Base-by-base conservation (phyloP, 805 yeast species). In the Sugiyamaella chiloensis region DNA sequence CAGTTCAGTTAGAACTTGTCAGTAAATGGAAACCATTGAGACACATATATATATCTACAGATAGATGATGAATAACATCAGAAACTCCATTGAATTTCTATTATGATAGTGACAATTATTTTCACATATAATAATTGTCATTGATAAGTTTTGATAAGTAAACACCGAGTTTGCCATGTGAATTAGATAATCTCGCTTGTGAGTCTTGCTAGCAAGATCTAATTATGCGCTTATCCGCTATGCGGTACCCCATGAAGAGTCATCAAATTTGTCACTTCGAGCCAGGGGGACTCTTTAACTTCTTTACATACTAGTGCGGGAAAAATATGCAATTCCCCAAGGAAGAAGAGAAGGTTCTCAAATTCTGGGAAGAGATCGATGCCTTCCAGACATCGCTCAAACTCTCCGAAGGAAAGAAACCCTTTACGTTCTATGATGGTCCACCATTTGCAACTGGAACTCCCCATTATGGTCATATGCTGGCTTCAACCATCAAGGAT, bases 391-490 rank as follows among this genome's bases (percentile, higher is more conserved):
- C 86, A 37, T 81, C 95, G 24, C 67, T 88, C 55, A 82, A 90
- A 64, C 74, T 89, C 58, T 86, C 95, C 39, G 77, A 91, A 65
- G 98, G 80, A 47, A 79, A 81, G 57, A 93, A 95, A 29, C 85
- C 83, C 50, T 93, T 90, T 67, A 80, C 96, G 31, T 93, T 93
- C 68, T 93, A 86, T 63, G 99, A 93, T 71, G 99, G 99, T 24
- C 99, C 99, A 6, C 99, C 99, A 59, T 93, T 93, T 69, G 99
- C 99, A 49, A 93, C 99, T 1, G 99, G 99, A 63, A 87, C 97
- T 30, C 99, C 99, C 37, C 99, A 93, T 68, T 95, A 93, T 67
- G 99, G 99, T 54, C 99, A 93, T 65, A 85, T 93, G 63, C 73
- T 93, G 68, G 95, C 98, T 2, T 93, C 98, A 32, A 93, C 99